phyloP scores from a whole-genome alignment of 306 rosid genomes.

The Vigna mungo region DNA sequence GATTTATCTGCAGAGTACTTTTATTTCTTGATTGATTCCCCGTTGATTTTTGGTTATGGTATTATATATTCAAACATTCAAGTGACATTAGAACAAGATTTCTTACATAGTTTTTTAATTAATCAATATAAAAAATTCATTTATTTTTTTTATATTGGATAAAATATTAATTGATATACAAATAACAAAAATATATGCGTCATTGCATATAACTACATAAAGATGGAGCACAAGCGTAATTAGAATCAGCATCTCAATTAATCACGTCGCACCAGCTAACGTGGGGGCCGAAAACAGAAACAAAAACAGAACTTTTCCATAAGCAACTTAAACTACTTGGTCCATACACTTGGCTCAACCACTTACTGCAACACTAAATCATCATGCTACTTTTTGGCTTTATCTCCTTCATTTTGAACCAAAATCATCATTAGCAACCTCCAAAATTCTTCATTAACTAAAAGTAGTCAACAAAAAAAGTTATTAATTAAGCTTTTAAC shows the following conservation, averaged over 20 bases:
- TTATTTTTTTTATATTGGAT: too few species aligned
- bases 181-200: neutral
- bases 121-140: too few species aligned
- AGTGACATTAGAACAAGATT: too few species aligned
- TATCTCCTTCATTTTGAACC: constrained; percentile 30
- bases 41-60: too few species aligned
- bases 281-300: constrained; percentile 4
- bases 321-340: constrained; percentile 15
- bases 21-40: too few species aligned
- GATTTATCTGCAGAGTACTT: too few species aligned
- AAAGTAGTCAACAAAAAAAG: constrained; percentile 40
- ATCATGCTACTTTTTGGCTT: constrained; percentile 38
- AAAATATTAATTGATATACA: too few species aligned
- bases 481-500: constrained; percentile 21
- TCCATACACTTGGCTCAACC: constrained; percentile 44
- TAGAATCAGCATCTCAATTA: neutral
- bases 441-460: neutral
- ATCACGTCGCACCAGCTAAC: neutral
- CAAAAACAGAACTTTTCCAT: constrained; percentile 23
- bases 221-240: constrained; percentile 20
- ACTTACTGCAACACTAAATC: constrained; percentile 16
- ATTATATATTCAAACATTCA: too few species aligned
- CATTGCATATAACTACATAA: neutral
- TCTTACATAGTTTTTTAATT: too few species aligned
- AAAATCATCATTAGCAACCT: constrained; percentile 42